Base-by-base conservation (phyloP, 2,329 filamentous ascomycete genomes). In the Ploettnerulaceae sp. region DNA sequence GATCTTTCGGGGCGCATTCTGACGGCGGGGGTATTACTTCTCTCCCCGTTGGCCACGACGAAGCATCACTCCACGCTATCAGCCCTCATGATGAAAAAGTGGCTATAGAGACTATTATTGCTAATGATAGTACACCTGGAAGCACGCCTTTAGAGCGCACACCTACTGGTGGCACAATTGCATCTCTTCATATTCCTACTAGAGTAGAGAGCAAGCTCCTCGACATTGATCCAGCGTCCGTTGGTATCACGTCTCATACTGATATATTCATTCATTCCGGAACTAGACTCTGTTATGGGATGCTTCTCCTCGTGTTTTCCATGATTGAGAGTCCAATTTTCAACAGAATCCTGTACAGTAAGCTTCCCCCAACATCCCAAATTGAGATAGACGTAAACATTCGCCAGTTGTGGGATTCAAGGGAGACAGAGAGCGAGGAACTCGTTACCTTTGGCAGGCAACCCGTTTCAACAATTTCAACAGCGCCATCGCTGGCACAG, bases 241-340 rank as follows among this genome's bases (percentile, higher is more conserved):
- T 80, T 4, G 69, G 81, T 2, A 84, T 91, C 56, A 80, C 77
- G 28, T 81, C 90, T 49, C 81, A 86, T 0, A 78, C 91, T 14
- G 91, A 97, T 64, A 69, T 84, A 17, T 98, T 96, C 63, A 82
- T 96, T 28, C 89, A 95, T 64, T 90, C 88, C 0, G 91, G 89
- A 7, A 80, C 83, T 4, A 93, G 86, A 62, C 84, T 96, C 66
- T 95, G 89, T 66, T 96, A 90, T 59, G 93, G 93, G 3, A 76
- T 94, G 24, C 70, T 97, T 1, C 75, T 94, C 11, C 74, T 97
- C 1, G 74, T 97, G 44, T 82, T 97, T n/a, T 94, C 89, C 9
- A 85, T 97, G 70, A 82, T 97, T 0, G 61, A 64, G 14, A 94
- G 93, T 0, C 93, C 93, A 0, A 81, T 90, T 0, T 95, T 97